A percentile compares a stretch with the other conserved stretches of the same genome.
Conservation (phyloP, 768 basidiomycete species). For the Rhizopogon vesiculosus region DNA sequence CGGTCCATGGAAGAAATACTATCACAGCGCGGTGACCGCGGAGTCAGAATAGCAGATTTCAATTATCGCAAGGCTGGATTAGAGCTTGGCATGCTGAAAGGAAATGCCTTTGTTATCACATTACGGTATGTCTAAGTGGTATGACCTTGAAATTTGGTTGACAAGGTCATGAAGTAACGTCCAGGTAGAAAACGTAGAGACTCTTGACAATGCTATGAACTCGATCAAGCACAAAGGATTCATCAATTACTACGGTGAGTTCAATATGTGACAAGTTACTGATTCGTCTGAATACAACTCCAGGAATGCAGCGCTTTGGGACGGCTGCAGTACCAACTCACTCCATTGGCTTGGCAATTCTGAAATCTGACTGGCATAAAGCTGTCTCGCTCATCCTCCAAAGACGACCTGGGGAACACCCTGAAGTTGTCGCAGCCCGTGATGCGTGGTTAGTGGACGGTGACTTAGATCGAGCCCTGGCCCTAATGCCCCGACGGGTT, state of each 20-base stretch:
- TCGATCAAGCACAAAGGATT: constrained; percentile 84
- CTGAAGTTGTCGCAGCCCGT: constrained; percentile 80
- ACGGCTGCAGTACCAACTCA: constrained; percentile 96
- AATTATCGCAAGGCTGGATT: constrained; percentile 77
- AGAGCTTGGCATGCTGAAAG: constrained; percentile 94
- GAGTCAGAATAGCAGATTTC: constrained; percentile 83
- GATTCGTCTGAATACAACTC: constrained; percentile 6
- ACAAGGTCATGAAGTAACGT: constrained; percentile 58
- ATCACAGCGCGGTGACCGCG: constrained; percentile 79
- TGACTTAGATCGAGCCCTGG: constrained; percentile 77
- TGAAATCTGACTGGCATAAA: constrained; percentile 86
- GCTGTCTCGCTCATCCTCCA: constrained; percentile 81
- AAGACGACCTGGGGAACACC: constrained; percentile 86
- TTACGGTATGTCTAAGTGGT: constrained; percentile 54
- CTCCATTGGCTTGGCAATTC: constrained; percentile 84
- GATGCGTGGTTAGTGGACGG: constrained; percentile 85
- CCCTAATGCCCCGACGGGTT: constrained; percentile 83
- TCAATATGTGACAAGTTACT: neutral
- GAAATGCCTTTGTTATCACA: constrained; percentile 94
- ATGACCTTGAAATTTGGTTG: neutral
- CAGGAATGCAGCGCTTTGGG: constrained; percentile 98
- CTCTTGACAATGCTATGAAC: constrained; percentile 69
- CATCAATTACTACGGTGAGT: constrained; percentile 93
- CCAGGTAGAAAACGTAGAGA: constrained; percentile 67
- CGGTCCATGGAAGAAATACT: constrained; percentile 54